Conservation (phyloP, 139 green algal genomes). For the Chlamydomonas applanata region DNA sequence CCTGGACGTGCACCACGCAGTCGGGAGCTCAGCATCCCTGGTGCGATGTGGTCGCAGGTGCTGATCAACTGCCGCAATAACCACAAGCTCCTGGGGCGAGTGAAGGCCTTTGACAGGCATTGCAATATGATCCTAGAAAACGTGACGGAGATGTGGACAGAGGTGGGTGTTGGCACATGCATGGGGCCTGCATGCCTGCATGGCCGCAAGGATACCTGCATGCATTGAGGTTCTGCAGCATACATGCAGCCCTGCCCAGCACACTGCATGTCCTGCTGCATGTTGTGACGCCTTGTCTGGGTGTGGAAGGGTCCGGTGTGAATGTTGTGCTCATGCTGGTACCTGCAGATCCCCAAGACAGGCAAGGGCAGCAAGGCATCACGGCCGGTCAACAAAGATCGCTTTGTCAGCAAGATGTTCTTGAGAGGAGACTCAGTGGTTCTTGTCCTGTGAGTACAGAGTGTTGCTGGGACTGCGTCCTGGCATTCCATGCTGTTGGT, state of each 20-base stretch:
- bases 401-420: constrained; percentile 99
- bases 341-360: constrained; percentile 86
- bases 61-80: constrained; percentile 99
- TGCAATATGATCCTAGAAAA: constrained; percentile 99
- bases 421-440: constrained; percentile 96
- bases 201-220: not conserved
- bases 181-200: not conserved
- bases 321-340: no score
- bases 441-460: constrained; percentile 83
- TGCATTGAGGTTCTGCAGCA: not conserved
- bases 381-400: constrained; percentile 93
- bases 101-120: constrained; percentile 99
- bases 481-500: no score
- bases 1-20: not conserved
- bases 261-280: no score
- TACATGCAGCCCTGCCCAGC: no score
- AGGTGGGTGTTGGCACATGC: constrained; percentile 59
- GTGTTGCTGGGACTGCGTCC: no score
- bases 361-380: constrained; percentile 86
- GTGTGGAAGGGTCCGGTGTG: no score
- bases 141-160: constrained; percentile 99
- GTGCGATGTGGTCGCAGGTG: constrained; percentile 63
- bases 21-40: not conserved
- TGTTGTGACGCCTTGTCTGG: not conserved
- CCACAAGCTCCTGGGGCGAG: constrained; percentile 91